Percentiles rank a stretch among this genome's conserved stretches.
Conservation (phyloP, 805 yeast genomes). For the Metschnikowia lochheadii region DNA sequence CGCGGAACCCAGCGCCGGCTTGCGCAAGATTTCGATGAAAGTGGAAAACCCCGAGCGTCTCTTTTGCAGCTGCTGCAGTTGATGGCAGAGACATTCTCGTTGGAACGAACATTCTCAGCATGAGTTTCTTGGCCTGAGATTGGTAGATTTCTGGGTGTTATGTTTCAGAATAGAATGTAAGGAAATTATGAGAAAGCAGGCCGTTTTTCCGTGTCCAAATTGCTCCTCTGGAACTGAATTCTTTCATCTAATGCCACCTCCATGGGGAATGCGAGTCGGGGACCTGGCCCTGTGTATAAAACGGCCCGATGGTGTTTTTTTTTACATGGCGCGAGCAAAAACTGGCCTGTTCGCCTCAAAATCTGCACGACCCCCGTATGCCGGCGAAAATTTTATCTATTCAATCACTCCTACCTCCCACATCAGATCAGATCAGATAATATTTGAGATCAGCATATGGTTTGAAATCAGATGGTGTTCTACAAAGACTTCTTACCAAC, state of each 20-base stretch:
- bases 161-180: too few relatives aligned
- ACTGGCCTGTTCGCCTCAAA: not conserved
- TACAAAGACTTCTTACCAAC: too few relatives aligned
- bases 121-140: not conserved
- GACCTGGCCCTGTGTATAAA: not conserved
- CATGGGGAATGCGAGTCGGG: not conserved
- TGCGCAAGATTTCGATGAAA: not conserved
- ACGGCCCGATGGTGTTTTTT: not conserved
- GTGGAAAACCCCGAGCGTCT: not conserved
- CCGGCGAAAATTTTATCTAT: constrained; percentile 1
- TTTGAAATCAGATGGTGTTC: too few relatives aligned
- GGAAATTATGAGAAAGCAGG: too few relatives aligned
- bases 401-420: not conserved
- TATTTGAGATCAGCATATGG: too few relatives aligned
- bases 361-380: not conserved
- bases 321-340: not conserved
- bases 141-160: not conserved
- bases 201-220: not conserved
- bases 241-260: not conserved
- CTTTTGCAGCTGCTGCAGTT: not conserved
- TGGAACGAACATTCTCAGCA: not conserved
- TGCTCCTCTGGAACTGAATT: not conserved
- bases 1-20: not conserved
- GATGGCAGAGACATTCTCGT: not conserved
- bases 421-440: too few relatives aligned